A percentile compares a stretch with the other conserved stretches of the same genome.
These are phyloP conservation scores for Carex scoparia DNA, from an alignment of 176 grass and related monocot genomes.

Conservation along the genomic window DNA sequence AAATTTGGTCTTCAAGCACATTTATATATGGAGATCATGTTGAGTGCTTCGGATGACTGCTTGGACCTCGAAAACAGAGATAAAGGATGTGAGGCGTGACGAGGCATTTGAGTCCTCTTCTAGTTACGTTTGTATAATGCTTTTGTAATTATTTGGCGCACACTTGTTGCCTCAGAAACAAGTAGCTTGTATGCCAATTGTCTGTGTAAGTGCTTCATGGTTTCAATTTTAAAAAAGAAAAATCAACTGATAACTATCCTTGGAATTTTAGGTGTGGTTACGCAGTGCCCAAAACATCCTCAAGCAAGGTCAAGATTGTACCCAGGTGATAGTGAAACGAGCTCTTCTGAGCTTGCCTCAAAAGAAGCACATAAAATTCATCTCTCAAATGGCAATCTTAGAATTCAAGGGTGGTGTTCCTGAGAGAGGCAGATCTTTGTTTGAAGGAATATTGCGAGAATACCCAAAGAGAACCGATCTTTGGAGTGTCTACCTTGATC, in stretches of 20 bases:
- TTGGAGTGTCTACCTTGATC: constrained; percentile 97
- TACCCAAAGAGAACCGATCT: constrained; percentile 93
- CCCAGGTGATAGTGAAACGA: constrained; percentile 63
- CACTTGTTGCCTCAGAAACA: neutral
- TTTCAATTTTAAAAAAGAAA: neutral
- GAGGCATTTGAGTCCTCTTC: no score
- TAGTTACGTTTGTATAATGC: neutral
- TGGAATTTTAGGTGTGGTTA: constrained; percentile 73
- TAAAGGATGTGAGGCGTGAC: no score
- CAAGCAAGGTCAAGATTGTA: constrained; percentile 58
- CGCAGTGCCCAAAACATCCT: constrained; percentile 52
- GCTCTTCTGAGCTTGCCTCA: constrained; percentile 73
- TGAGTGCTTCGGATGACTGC: no score
- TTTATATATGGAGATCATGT: no score
- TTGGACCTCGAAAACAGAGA: no score
- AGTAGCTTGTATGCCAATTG: neutral
- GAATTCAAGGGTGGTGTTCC: constrained; percentile 75
- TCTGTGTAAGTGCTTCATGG: neutral
- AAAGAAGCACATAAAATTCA: constrained; percentile 81
- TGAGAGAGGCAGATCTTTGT: constrained; percentile 85
- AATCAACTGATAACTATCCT: neutral
- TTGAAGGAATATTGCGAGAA: constrained; percentile 78
- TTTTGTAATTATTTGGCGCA: neutral
- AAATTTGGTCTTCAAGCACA: no score
- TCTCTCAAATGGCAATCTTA: constrained; percentile 70